A percentile compares a stretch with the other conserved stretches of the same genome.
Evolutionary conservation across 2,329 filamentous ascomycete species (phyloP).

Genomic region (Ophiostoma angusticollis): DNA sequence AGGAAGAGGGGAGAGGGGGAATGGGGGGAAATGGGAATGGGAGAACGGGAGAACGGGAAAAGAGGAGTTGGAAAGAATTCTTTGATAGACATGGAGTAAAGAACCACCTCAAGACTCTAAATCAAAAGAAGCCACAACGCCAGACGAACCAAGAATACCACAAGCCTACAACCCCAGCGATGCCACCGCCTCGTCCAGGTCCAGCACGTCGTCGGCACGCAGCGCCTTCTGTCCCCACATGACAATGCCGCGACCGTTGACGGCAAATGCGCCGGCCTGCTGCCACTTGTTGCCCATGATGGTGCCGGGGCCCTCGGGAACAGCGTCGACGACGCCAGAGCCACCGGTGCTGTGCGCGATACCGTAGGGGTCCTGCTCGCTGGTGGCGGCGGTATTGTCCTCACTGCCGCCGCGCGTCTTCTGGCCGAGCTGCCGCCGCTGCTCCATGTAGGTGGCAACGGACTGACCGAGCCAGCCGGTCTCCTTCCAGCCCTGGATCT

Average conservation of each 20-base stretch:
- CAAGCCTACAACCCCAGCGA: slow-evolving; percentile 21
- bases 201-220: slow-evolving; percentile 37
- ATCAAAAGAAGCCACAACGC: background rate
- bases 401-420: slow-evolving; percentile 24
- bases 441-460: slow-evolving; percentile 34
- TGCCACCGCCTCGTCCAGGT: slow-evolving; percentile 35
- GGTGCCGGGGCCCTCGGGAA: slow-evolving; percentile 26
- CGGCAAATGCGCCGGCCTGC: slow-evolving; percentile 37
- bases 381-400: slow-evolving; percentile 19
- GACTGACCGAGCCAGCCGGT: slow-evolving; percentile 41
- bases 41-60: too few species aligned
- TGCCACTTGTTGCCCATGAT: slow-evolving; percentile 45
- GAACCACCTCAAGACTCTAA: background rate
- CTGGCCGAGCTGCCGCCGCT: slow-evolving; percentile 20
- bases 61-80: too few species aligned
- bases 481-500: slow-evolving; percentile 39
- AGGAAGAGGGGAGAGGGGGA: too few species aligned
- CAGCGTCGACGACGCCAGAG: slow-evolving; percentile 13
- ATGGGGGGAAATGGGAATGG: too few species aligned
- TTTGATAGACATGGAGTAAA: too few species aligned
- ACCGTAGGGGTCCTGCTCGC: background rate
- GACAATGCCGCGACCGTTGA: slow-evolving; percentile 36
- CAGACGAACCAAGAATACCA: too few species aligned
- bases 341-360: slow-evolving; percentile 6
- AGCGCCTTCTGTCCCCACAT: slow-evolving; percentile 37